These are phyloP conservation scores for Calonectria leucothoes DNA, from an alignment of 2,329 filamentous ascomycete species.

Conservation along the genomic window DNA sequence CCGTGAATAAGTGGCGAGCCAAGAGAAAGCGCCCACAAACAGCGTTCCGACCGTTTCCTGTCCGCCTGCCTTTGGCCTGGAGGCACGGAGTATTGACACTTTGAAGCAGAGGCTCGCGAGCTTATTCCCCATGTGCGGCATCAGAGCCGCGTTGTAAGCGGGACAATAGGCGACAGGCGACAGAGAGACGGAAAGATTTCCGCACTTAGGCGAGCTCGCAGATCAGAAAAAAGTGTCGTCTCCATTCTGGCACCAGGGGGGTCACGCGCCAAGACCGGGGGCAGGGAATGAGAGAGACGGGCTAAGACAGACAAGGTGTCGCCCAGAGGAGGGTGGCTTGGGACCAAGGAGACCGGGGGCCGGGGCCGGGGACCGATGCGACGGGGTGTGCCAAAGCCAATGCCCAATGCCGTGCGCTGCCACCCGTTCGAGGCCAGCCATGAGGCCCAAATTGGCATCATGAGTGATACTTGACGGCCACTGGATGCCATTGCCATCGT, in stretches of 20 bases:
- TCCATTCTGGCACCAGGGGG: constrained; percentile 20
- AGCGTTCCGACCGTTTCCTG: constrained; percentile 14
- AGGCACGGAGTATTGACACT: neutral
- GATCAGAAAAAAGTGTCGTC: constrained; percentile 25
- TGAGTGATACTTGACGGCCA: constrained; percentile 32
- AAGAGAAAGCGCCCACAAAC: neutral
- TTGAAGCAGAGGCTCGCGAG: constrained; percentile 6
- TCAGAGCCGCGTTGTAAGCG: constrained; percentile 19
- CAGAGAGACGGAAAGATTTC: constrained; percentile 33
- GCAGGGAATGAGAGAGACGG: constrained; percentile 14
- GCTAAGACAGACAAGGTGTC: constrained; percentile 12
- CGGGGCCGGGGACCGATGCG: constrained; percentile 15
- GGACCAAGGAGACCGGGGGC: constrained; percentile 22
- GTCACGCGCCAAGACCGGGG: constrained; percentile 42
- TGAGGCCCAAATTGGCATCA: constrained; percentile 32
- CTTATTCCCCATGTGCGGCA: neutral
- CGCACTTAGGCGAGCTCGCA: constrained; percentile 42
- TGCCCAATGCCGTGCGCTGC: constrained; percentile 32
- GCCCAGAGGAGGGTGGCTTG: constrained; percentile 25
- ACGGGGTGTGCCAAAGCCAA: constrained; percentile 28
- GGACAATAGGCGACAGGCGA: constrained; percentile 8
- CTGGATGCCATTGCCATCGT: neutral
- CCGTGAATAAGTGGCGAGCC: neutral
- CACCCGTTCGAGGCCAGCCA: constrained; percentile 35
- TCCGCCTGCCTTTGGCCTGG: constrained; percentile 4